Conservation (phyloP, 192 early-diverging fungal genomes). For the Blastocladiella britannica region DNA sequence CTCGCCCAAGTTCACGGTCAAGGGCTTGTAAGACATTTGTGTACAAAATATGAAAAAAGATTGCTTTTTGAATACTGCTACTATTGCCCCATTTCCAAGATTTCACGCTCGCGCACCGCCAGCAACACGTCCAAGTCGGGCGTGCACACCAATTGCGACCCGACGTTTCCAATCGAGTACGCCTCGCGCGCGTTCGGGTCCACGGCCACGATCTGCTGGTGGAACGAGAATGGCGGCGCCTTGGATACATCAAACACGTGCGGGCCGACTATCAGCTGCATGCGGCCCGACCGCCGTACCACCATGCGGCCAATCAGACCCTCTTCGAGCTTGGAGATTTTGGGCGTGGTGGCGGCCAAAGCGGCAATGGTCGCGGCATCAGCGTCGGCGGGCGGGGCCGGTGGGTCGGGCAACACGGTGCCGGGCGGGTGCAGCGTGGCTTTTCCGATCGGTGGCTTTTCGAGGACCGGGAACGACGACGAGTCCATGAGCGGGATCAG, state of each 20-base stretch:
- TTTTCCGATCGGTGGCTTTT: not conserved
- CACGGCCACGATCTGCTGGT: not conserved
- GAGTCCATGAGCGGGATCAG: not conserved
- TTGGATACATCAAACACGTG: not conserved
- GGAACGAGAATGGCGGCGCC: not conserved
- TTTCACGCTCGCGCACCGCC: not conserved
- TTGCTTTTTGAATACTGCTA: no score
- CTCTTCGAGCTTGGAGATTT: no score
- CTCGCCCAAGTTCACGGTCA: no score
- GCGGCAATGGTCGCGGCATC: no score
- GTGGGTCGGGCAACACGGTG: no score
- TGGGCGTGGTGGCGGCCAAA: no score
- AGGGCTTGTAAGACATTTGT: no score
- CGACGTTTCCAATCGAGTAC: not conserved
- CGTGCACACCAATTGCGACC: not conserved
- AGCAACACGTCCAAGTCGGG: not conserved
- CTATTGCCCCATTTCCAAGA: not conserved
- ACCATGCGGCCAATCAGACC: not conserved
- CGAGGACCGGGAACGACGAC: not conserved
- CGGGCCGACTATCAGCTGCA: not conserved
- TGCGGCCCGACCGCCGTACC: not conserved
- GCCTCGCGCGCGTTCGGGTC: not conserved
- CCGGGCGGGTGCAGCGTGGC: no score
- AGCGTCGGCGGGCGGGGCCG: no score
- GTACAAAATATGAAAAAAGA: no score